phyloP scores from a whole-genome alignment of 2,329 filamentous ascomycete genomes.

The Phaeosphaeriaceae sp. region DNA sequence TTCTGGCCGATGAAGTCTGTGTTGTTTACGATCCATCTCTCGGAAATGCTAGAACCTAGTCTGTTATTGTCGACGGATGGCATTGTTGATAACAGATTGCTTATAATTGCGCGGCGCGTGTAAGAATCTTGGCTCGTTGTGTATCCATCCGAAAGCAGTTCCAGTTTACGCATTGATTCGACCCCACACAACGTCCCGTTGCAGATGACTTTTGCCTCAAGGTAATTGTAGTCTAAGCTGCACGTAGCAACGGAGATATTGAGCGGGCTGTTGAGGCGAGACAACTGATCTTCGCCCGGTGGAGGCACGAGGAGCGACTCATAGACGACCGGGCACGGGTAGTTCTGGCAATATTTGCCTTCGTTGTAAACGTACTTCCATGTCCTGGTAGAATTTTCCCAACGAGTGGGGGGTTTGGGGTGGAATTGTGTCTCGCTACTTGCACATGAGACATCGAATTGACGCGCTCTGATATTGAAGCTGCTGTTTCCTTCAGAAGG shows the following conservation, averaged over 20 bases:
- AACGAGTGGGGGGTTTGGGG: conserved; percentile 4
- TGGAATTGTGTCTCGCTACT: conserved; percentile 16
- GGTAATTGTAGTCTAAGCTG: conserved; percentile 19
- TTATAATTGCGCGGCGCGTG: conserved; percentile 9
- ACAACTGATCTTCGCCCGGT: no score
- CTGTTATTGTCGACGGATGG: conserved; percentile 26
- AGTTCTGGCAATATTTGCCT: conserved; percentile 10
- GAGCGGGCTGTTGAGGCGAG: no score
- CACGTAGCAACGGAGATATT: conserved; percentile 27
- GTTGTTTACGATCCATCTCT: conserved; percentile 33
- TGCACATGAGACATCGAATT: conserved; percentile 35
- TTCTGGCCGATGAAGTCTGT: conserved; percentile 26
- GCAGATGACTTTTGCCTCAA: conserved; percentile 31
- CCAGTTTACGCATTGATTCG: conserved; percentile 27
- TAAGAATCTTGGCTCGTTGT: conserved; percentile 13
- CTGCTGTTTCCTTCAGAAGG: conserved; percentile 14
- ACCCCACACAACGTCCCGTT: conserved; percentile 23
- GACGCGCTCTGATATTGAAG: conserved; percentile 32
- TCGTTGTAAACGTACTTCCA: no score
- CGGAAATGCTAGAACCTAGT: conserved; percentile 30
- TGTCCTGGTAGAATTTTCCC: conserved; percentile 15
- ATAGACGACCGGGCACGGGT: conserved; percentile 28
- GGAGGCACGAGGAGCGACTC: conserved; percentile 26
- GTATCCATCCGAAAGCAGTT: conserved; percentile 22
- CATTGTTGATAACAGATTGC: conserved; percentile 16